Base-by-base conservation (phyloP, 2,329 filamentous ascomycete genomes). In the Alternaria ethzedia region DNA sequence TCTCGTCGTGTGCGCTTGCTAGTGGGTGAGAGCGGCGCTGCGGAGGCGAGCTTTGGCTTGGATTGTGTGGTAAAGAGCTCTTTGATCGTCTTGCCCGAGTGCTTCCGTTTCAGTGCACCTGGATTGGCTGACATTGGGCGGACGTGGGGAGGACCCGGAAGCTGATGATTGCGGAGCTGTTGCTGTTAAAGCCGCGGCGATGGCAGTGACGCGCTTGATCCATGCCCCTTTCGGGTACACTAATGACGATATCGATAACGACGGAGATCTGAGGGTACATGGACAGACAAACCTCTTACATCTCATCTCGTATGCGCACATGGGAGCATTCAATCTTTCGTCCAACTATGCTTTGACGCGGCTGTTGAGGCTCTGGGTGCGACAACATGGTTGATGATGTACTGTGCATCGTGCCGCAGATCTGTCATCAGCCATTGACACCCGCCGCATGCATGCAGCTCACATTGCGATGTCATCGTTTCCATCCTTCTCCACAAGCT, bases 71-170 rank as follows among this genome's bases (percentile, higher is more conserved):
- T 78, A 62, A 79, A 79, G 60, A 78, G 75, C 54, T 78, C 75
- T 46, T 72, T 75, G 65, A 78, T 78, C 11, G 75, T 78, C 62
- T 75, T 74, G 55, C 63, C 70, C 63, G 77, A 70, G 67, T 78
- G 76, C 73, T 79, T 80, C 47, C 78, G 75, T 75, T 80, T 79
- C 64, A 75, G 70, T 57, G 75, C 70, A 63, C 69, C 70, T 57
- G 73, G 32, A 64, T 70, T 71, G 61, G 68, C 65, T 68, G 77
- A 78, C 77, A 79, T 79, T 78, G 75, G 73, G 61, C 51, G 58
- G 57, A 57, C 45, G 65, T 63, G 47, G 50, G 47, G 54, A 50
- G 57, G 63, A 12, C 49, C 30, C 65, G 36, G 32, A 54, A 44
- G 26, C 21, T 54, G 50, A 21, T 49, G 46, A 59, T 57, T 64